Evolutionary conservation across 345 rosid genomes (phyloP), one percentile per base, ranked within the genome.

Genomic region (Salix purpurea): DNA sequence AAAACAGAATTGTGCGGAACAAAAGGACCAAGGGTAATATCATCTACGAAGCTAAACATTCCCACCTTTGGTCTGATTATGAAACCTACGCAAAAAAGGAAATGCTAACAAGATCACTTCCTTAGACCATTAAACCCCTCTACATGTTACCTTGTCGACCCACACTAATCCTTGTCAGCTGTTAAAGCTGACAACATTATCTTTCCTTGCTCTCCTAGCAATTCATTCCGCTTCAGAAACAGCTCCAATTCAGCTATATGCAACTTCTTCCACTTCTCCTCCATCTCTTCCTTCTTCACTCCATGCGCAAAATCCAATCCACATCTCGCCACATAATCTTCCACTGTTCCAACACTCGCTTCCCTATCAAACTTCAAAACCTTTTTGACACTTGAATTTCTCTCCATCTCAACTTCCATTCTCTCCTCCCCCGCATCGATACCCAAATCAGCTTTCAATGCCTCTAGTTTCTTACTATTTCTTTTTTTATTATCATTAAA

Each of bases 231-330:
- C 66, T 39, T 48, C 48, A 82, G 4, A 46, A 71, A 79, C 67
- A 85, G 16, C 75, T 85, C 82, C 64, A 82, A 4, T 19, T 79
- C 83, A 0, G 58, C 77, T 16, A 77, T 75, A 14, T 79, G 75
- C 76, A 85, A 15, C 40, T 82, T 39, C 39, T 48, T 77, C 85
- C 82, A 77, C 23, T 72, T 79, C 28, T 65, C 76, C 21, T 85
- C 85, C 78, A 82, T 24, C 48, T 74, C 72, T 0, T 37, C 70
- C 48, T 34, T 80, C 72, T 69, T 77, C 11, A 37, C 74, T 40
- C 76, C 81, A 13, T 7, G 70, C 15, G 69, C 8, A 52, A 77
- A 24, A 21, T 74, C 74, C 54, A 68, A 16, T 2, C 78, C 82
- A 8, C 4, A 37, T n/a, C 71, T 76, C 14, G 65, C 6, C 39